Conservation (phyloP, 495 filamentous ascomycete species). For the Articulospora tetracladia region DNA sequence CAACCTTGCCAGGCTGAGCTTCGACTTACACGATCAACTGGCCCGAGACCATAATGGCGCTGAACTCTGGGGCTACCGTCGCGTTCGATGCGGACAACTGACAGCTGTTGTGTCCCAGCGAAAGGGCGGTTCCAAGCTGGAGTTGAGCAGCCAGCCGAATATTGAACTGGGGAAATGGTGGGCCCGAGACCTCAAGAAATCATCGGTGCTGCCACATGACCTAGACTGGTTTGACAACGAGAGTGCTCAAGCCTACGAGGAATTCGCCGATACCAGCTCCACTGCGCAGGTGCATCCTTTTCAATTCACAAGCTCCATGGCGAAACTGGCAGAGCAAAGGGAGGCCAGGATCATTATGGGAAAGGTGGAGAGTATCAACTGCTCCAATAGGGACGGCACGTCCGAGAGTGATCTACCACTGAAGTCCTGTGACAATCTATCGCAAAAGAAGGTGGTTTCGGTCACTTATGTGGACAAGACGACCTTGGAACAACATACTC, state of each 20-base stretch:
- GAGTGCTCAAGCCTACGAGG: slow-evolving; percentile 63
- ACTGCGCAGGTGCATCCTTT: slow-evolving; percentile 95
- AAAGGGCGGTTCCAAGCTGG: not conserved
- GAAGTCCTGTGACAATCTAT: not conserved
- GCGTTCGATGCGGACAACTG: slow-evolving; percentile 62
- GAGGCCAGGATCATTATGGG: slow-evolving; percentile 70
- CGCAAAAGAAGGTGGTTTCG: slow-evolving; percentile 46
- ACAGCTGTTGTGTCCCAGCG: slow-evolving; percentile 6
- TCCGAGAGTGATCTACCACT: slow-evolving; percentile 46
- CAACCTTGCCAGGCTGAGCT: slow-evolving; percentile 81
- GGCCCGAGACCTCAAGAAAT: slow-evolving; percentile 26
- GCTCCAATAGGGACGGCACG: slow-evolving; percentile 32
- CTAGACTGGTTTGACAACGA: slow-evolving; percentile 83
- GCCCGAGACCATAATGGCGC: slow-evolving; percentile 77
- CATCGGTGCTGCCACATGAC: slow-evolving; percentile 66
- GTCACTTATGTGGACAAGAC: slow-evolving; percentile 72
- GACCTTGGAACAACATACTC: slow-evolving; percentile 48
- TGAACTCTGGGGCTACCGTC: slow-evolving; percentile 83
- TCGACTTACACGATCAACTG: slow-evolving; percentile 73
- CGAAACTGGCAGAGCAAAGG: slow-evolving; percentile 67
- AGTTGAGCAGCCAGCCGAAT: slow-evolving; percentile 3
- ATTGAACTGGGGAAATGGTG: slow-evolving; percentile 12
- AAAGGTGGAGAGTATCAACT: slow-evolving; percentile 62
- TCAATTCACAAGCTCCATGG: slow-evolving; percentile 85
- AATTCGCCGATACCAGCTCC: slow-evolving; percentile 74